These are phyloP conservation scores for Picocystis sp. DNA, from an alignment of 163 green algal species.

Conservation along the genomic window DNA sequence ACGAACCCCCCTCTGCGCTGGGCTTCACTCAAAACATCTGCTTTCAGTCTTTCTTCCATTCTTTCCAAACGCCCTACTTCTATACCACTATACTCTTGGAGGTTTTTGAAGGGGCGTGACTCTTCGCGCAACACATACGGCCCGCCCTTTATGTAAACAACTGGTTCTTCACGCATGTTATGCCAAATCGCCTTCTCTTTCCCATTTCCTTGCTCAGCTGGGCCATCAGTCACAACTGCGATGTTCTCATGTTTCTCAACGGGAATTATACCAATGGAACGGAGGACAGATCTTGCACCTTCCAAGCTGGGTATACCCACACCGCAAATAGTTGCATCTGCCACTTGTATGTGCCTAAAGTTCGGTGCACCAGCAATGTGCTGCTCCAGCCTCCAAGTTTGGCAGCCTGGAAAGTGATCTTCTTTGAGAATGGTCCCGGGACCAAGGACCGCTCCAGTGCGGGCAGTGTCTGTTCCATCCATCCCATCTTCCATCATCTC, in stretches of 20 bases:
- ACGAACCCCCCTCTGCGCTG: slow-evolving; percentile 33
- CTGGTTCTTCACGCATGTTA: slow-evolving; percentile 86
- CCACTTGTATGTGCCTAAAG: slow-evolving; percentile 35
- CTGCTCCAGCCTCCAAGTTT: slow-evolving; percentile 32
- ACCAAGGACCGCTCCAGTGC: slow-evolving; percentile 51
- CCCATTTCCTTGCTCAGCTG: slow-evolving; percentile 6
- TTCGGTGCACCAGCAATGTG: slow-evolving; percentile 64
- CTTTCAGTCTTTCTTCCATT: slow-evolving; percentile 77
- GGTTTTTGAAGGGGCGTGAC: slow-evolving; percentile 68
- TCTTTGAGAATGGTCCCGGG: slow-evolving; percentile 76
- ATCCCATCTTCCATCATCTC: slow-evolving; percentile 14
- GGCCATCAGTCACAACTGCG: neutral
- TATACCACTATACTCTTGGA: slow-evolving; percentile 80
- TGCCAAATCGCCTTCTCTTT: slow-evolving; percentile 45
- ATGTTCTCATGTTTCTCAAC: slow-evolving; percentile 4
- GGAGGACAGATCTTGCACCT: slow-evolving; percentile 50
- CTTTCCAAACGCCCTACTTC: slow-evolving; percentile 47
- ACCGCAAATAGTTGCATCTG: slow-evolving; percentile 55
- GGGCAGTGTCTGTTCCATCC: slow-evolving; percentile 30
- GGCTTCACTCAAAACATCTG: slow-evolving; percentile 53
- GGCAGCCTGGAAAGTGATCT: slow-evolving; percentile 58
- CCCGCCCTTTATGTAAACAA: slow-evolving; percentile 79
- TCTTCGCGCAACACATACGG: slow-evolving; percentile 80
- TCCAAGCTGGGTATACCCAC: slow-evolving; percentile 62
- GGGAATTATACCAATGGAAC: slow-evolving; percentile 21